Evolutionary conservation across 192 early-diverging fungal species (phyloP).

Genomic region (Phycomyces blakesleeanus): DNA sequence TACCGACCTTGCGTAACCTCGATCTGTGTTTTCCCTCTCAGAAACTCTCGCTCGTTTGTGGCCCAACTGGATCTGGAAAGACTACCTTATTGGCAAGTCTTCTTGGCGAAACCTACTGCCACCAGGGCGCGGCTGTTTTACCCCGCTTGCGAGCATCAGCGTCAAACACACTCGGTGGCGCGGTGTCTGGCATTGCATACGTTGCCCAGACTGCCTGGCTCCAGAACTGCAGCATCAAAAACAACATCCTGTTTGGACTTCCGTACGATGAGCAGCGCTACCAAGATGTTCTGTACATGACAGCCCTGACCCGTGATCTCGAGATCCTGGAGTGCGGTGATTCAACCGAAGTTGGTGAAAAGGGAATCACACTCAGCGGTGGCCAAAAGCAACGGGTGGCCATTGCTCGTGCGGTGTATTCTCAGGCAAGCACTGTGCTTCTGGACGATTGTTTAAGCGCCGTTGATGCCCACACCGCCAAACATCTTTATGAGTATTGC

Average conservation of each 20-base stretch:
- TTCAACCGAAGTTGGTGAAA: slow-evolving; percentile 89
- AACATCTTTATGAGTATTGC: slow-evolving; percentile 75
- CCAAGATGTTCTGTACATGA: slow-evolving; percentile 72
- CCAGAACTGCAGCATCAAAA: slow-evolving; percentile 32
- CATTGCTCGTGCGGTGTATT: slow-evolving; percentile 85
- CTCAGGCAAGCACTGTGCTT: slow-evolving; percentile 56
- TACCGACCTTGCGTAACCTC: slow-evolving; percentile 49
- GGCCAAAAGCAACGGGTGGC: slow-evolving; percentile 76
- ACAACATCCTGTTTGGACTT: slow-evolving; percentile 85
- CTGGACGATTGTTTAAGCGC: slow-evolving; percentile 92
- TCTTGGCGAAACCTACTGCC: slow-evolving; percentile 73
- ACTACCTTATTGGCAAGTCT: slow-evolving; percentile 75
- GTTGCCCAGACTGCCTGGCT: slow-evolving; percentile 70
- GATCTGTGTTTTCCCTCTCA: slow-evolving; percentile 63
- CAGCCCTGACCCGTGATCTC: slow-evolving; percentile 83
- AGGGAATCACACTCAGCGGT: slow-evolving; percentile 80
- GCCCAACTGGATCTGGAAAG: slow-evolving; percentile 92
- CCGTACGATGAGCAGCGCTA: slow-evolving; percentile 72
- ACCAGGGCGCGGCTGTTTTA: slow-evolving; percentile 40
- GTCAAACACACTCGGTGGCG: slow-evolving; percentile 19
- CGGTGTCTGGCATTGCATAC: slow-evolving; percentile 68
- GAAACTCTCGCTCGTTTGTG: slow-evolving; percentile 75
- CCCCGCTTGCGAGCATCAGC: slow-evolving; percentile 20
- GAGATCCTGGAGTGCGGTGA: slow-evolving; percentile 83
- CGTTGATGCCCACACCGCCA: slow-evolving; percentile 94